Conservation (phyloP, 139 green algal species). For the Helicosporidium sp. region DNA sequence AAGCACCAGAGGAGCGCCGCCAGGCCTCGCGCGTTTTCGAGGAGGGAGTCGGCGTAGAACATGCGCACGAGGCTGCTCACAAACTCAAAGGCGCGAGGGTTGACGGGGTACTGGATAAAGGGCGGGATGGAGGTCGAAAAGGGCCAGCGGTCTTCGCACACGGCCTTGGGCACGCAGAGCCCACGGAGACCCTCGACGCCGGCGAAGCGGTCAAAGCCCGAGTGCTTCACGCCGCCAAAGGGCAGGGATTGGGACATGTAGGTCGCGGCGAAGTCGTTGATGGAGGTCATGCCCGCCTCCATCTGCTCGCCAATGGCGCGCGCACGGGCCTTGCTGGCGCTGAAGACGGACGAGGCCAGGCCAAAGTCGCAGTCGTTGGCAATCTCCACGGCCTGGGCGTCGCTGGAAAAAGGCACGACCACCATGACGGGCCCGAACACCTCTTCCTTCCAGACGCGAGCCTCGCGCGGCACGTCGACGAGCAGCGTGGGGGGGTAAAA, state of each 20-base stretch:
- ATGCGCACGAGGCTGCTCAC: conserved; percentile 52
- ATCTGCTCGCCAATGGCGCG: conserved; percentile 36
- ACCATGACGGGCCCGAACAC: conserved; percentile 86
- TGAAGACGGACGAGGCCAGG: conserved; percentile 78
- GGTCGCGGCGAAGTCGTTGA: conserved; percentile 91
- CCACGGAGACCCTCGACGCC: conserved; percentile 83
- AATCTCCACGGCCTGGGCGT: conserved; percentile 73
- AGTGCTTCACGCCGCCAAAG: conserved; percentile 92
- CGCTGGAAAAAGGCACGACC: conserved; percentile 27
- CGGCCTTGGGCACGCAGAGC: conserved; percentile 52
- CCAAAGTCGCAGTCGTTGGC: conserved; percentile 92
- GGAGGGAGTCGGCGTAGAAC: too few relatives aligned
- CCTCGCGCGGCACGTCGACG: conserved; percentile 41
- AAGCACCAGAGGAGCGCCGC: too few relatives aligned
- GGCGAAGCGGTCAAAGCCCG: conserved; percentile 82
- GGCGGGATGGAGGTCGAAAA: conserved; percentile 77
- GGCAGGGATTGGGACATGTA: conserved; percentile 96
- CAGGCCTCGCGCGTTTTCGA: too few relatives aligned
- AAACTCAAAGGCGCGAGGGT: conserved; percentile 45
- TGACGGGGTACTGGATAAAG: conserved; percentile 58
- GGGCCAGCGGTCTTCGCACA: conserved; percentile 46
- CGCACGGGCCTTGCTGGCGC: conserved; percentile 21
- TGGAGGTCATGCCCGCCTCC: conserved; percentile 69
- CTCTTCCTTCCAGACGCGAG: conserved; percentile 80
- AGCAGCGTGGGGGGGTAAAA: conserved; percentile 92